Conservation (phyloP, 1,284 basidiomycete species). For the Ceratobasidium sp. region DNA sequence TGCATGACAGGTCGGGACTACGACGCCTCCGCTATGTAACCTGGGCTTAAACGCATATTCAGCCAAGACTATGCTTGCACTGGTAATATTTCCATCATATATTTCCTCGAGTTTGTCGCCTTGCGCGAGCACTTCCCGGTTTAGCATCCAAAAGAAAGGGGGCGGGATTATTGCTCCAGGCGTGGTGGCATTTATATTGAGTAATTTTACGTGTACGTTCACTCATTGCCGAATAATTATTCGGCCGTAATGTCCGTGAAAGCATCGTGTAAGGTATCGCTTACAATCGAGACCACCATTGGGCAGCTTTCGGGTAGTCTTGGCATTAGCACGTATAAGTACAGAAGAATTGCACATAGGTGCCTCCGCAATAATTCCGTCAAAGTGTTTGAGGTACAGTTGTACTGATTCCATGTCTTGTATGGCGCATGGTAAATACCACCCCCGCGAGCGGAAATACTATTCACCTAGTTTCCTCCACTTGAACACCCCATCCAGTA, state of each 20-base stretch:
- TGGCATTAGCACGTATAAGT: too few species aligned
- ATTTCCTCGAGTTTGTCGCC: constrained; percentile 26
- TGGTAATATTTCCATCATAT: constrained; percentile 9
- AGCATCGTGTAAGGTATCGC: too few species aligned
- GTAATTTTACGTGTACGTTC: constrained; percentile 16
- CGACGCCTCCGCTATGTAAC: constrained; percentile 7
- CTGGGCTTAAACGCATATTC: not conserved
- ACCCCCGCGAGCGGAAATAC: too few species aligned
- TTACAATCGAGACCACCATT: too few species aligned
- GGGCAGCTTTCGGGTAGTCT: too few species aligned
- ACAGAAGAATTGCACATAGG: too few species aligned
- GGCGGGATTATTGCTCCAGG: constrained; percentile 13
- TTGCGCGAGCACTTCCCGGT: constrained; percentile 11
- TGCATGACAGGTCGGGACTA: constrained; percentile 18
- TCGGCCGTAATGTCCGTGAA: too few species aligned
- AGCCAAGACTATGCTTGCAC: not conserved
- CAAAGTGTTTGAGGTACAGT: too few species aligned
- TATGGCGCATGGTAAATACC: too few species aligned
- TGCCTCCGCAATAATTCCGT: too few species aligned
- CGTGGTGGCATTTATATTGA: constrained; percentile 13
- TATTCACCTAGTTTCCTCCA: constrained; percentile 21
- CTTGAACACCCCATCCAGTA: constrained; percentile 27
- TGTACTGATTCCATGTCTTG: too few species aligned
- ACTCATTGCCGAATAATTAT: too few species aligned
- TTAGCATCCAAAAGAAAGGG: constrained; percentile 3